Conservation (phyloP, 2,329 filamentous ascomycete species). For the Ophiostoma perfectum region DNA sequence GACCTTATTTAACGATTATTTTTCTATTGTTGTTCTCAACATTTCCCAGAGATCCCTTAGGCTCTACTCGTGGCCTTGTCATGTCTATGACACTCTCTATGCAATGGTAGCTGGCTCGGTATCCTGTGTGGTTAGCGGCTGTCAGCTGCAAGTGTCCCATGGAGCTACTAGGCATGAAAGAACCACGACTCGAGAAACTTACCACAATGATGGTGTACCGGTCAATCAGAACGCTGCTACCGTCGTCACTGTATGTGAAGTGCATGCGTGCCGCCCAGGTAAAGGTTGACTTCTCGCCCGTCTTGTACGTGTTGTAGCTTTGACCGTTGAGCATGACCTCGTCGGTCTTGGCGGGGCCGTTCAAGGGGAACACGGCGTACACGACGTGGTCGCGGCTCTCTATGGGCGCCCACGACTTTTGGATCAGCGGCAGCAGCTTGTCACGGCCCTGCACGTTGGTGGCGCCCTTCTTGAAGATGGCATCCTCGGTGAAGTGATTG, state of each 20-base stretch:
- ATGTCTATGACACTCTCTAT: not conserved
- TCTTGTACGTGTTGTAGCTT: conserved; percentile 22
- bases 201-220: conserved; percentile 24
- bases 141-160: not conserved
- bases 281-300: conserved; percentile 21
- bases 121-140: not conserved
- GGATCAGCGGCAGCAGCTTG: conserved; percentile 18
- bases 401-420: conserved; percentile 20
- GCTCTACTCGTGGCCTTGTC: not conserved
- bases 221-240: conserved; percentile 22
- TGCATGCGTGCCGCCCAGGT: conserved; percentile 25
- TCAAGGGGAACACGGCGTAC: conserved; percentile 23
- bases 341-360: conserved; percentile 17
- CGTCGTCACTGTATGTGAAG: conserved; percentile 16
- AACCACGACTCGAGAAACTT: not conserved
- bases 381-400: conserved; percentile 22
- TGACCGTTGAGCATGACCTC: conserved; percentile 24
- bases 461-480: conserved; percentile 23
- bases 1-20: not conserved
- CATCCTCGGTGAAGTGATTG: conserved; percentile 23
- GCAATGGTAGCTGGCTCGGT: conserved; percentile 4
- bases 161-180: not conserved
- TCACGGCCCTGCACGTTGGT: conserved; percentile 21
- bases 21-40: not conserved
- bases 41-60: not conserved